Percentiles rank a stretch among this genome's conserved stretches.
Conservation (phyloP, 345 rosid species). For the Clarkia xantiana region DNA sequence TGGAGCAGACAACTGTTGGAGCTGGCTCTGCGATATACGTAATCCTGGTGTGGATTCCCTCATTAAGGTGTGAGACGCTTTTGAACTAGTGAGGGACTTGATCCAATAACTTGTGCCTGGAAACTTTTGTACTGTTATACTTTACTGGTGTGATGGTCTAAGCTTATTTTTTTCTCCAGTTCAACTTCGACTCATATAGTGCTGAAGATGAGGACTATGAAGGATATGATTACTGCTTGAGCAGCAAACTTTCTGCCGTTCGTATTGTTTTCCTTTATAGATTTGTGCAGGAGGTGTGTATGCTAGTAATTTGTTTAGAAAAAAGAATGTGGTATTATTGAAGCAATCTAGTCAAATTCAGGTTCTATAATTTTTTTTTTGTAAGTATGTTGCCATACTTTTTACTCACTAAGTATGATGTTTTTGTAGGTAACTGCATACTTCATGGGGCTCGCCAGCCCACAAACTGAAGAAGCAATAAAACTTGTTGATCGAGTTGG, state of each 20-base stretch:
- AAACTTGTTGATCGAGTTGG: conserved; percentile 97
- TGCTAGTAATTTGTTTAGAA: conserved; percentile 2
- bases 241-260: conserved; percentile 81
- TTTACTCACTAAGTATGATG: not conserved
- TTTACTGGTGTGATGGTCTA: not conserved
- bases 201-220: conserved; percentile 92
- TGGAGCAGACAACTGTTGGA: conserved; percentile 59
- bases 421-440: conserved; percentile 63
- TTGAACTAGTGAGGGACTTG: conserved; percentile 6
- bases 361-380: too few species aligned
- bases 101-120: not conserved
- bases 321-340: not conserved
- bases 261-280: conserved; percentile 89
- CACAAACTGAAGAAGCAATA: conserved; percentile 86
- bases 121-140: conserved; percentile 2
- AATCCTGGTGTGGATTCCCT: conserved; percentile 92
- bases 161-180: conserved; percentile 38
- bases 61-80: conserved; percentile 45
- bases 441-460: conserved; percentile 92
- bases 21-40: conserved; percentile 98
- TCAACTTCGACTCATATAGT: conserved; percentile 75
- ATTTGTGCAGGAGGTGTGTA: conserved; percentile 89
- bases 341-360: too few species aligned
- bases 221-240: conserved; percentile 90
- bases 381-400: too few species aligned